Evolutionary conservation across 73 alveolate genomes (phyloP).

Genomic region (Paraurostyla sp.): DNA sequence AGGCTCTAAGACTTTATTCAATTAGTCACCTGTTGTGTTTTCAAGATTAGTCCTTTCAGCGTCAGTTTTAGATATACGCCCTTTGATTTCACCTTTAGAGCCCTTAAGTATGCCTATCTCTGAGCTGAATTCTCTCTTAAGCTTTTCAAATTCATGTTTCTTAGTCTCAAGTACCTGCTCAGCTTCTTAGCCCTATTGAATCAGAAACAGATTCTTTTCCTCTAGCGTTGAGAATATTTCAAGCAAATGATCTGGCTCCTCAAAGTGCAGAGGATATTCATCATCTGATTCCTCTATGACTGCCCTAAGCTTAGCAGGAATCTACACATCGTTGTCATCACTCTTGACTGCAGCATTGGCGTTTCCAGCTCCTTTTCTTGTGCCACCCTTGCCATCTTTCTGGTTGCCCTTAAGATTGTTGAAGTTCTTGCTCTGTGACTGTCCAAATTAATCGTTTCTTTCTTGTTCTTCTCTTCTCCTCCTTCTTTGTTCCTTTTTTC

Average conservation of each 20-base stretch:
- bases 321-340: slow-evolving; percentile 56
- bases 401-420: slow-evolving; percentile 6
- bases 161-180: slow-evolving; percentile 62
- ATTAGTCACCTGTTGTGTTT: slow-evolving; percentile 15
- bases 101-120: slow-evolving; percentile 49
- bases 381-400: slow-evolving; percentile 11
- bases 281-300: slow-evolving; percentile 73
- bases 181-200: slow-evolving; percentile 70
- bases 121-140: neutral
- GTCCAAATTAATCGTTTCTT: slow-evolving; percentile 7
- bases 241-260: slow-evolving; percentile 65
- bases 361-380: slow-evolving; percentile 3
- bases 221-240: slow-evolving; percentile 70
- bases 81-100: slow-evolving; percentile 40
- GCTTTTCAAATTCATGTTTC: slow-evolving; percentile 60
- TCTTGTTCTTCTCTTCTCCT: slow-evolving; percentile 24
- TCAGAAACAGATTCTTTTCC: slow-evolving; percentile 71
- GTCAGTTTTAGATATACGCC: slow-evolving; percentile 52
- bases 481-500: slow-evolving; percentile 24
- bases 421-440: slow-evolving; percentile 26
- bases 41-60: slow-evolving; percentile 54
- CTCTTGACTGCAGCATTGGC: neutral
- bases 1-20: slow-evolving; percentile 32
- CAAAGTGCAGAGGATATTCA: slow-evolving; percentile 55
- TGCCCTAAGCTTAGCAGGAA: slow-evolving; percentile 65